phyloP scores from a whole-genome alignment of 1,139 yeast species.

The Debaryomyces subglobosus region DNA sequence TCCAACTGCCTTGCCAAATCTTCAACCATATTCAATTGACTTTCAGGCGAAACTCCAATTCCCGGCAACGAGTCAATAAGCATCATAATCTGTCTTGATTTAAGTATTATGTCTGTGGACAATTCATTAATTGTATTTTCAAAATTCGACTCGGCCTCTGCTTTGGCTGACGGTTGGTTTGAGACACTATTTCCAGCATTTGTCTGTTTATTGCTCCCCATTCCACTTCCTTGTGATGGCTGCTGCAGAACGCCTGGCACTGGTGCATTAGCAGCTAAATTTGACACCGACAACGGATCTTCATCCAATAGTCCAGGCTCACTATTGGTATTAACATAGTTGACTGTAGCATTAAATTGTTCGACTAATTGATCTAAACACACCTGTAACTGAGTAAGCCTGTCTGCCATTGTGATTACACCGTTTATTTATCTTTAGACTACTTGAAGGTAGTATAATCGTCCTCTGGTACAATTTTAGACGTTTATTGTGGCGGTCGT shows the following conservation, averaged over 20 bases:
- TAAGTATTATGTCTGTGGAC: conserved; percentile 80
- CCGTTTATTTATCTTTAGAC: background rate
- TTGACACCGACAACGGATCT: conserved; percentile 41
- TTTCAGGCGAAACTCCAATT: conserved; percentile 78
- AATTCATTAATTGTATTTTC: conserved; percentile 68
- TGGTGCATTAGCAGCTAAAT: conserved; percentile 50
- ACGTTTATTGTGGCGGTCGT: background rate
- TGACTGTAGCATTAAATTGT: conserved; percentile 88
- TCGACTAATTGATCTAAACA: conserved; percentile 91
- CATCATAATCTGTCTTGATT: conserved; percentile 83
- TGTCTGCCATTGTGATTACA: conserved; percentile 60
- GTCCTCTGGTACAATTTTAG: background rate
- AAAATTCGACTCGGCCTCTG: conserved; percentile 36
- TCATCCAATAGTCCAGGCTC: conserved; percentile 44
- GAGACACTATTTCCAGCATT: conserved; percentile 21
- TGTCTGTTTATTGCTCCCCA: conserved; percentile 27
- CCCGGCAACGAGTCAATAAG: conserved; percentile 92
- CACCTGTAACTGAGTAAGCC: conserved; percentile 88
- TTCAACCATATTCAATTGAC: conserved; percentile 68
- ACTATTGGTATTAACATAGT: conserved; percentile 67
- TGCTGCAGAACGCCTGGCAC: conserved; percentile 40
- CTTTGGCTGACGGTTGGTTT: conserved; percentile 19
- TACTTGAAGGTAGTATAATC: background rate
- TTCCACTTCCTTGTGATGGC: conserved; percentile 22
- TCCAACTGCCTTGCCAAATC: conserved; percentile 66